Percentiles rank a stretch among this genome's conserved stretches.
phyloP scores from a whole-genome alignment of 768 basidiomycete genomes.

The Russula abietina region DNA sequence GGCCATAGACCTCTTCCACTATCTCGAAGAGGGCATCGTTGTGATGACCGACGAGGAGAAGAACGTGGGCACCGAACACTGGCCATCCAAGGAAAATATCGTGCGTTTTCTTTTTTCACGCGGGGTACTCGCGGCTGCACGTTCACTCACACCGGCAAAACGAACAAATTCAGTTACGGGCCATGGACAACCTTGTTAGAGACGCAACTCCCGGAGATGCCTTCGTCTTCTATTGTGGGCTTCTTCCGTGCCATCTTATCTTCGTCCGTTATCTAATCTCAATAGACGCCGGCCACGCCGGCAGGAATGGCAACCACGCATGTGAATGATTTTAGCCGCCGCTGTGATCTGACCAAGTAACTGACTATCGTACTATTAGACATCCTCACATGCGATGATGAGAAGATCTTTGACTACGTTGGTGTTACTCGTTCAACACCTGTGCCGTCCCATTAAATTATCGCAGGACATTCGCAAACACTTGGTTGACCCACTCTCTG shows the following conservation, averaged over 20 bases:
- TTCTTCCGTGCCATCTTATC: background rate
- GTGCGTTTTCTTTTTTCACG: constrained; percentile 2
- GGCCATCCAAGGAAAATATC: constrained; percentile 21
- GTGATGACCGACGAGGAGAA: constrained; percentile 22
- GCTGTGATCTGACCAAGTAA: background rate
- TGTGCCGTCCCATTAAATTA: background rate
- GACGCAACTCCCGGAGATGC: constrained; percentile 17
- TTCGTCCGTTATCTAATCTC: background rate
- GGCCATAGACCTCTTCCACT: constrained; percentile 4
- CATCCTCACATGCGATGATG: constrained; percentile 12
- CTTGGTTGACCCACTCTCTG: constrained; percentile 23
- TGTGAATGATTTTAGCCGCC: background rate
- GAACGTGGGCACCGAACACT: background rate
- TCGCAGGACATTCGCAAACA: constrained; percentile 16
- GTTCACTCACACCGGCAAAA: background rate
- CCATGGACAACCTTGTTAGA: constrained; percentile 19
- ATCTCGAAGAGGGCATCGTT: constrained; percentile 8
- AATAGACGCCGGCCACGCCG: constrained; percentile 9
- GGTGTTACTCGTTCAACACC: background rate
- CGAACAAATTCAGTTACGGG: constrained; percentile 6
- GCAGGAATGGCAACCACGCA: background rate
- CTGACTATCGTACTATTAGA: background rate
- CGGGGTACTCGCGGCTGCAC: background rate
- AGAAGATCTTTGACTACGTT: constrained; percentile 22
- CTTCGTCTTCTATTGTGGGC: constrained; percentile 25